Percentiles rank a stretch among this genome's conserved stretches.
Evolutionary conservation across 208 protist species (phyloP).

Genomic region (Crithidia thermophila): DNA sequence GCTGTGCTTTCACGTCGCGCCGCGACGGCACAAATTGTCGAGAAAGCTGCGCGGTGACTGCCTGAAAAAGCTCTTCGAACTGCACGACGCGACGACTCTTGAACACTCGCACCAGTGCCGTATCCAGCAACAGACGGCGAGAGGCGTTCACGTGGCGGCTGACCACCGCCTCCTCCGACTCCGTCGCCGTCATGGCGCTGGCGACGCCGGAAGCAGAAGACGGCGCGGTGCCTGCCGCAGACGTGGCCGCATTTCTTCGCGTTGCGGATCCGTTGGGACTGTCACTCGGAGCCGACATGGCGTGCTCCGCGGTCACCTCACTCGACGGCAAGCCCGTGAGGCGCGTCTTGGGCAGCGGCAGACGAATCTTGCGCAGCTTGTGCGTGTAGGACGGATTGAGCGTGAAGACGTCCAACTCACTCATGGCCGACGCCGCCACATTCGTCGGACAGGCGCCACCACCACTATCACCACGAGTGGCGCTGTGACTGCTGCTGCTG

Average conservation of each 20-base stretch:
- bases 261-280: no score
- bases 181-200: neutral
- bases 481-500: neutral
- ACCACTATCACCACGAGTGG: no score
- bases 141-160: slow-evolving; percentile 33
- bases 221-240: no score
- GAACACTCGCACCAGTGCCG: slow-evolving; percentile 71
- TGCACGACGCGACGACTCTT: slow-evolving; percentile 57
- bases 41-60: slow-evolving; percentile 56
- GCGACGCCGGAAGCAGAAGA: neutral
- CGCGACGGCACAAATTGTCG: slow-evolving; percentile 51
- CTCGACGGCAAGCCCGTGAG: slow-evolving; percentile 19
- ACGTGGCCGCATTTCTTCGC: no score
- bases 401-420: slow-evolving; percentile 44
- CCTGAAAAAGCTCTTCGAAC: slow-evolving; percentile 57
- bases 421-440: slow-evolving; percentile 14
- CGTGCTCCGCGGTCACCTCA: neutral
- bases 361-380: slow-evolving; percentile 51
- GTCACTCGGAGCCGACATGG: neutral
- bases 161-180: slow-evolving; percentile 25
- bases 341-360: slow-evolving; percentile 38
- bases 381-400: slow-evolving; percentile 62
- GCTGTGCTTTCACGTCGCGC: slow-evolving; percentile 56
- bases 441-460: neutral
- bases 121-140: slow-evolving; percentile 53